These are phyloP conservation scores for Friedmanniomyces simplex DNA, from an alignment of 495 filamentous ascomycete species.

Conservation along the genomic window DNA sequence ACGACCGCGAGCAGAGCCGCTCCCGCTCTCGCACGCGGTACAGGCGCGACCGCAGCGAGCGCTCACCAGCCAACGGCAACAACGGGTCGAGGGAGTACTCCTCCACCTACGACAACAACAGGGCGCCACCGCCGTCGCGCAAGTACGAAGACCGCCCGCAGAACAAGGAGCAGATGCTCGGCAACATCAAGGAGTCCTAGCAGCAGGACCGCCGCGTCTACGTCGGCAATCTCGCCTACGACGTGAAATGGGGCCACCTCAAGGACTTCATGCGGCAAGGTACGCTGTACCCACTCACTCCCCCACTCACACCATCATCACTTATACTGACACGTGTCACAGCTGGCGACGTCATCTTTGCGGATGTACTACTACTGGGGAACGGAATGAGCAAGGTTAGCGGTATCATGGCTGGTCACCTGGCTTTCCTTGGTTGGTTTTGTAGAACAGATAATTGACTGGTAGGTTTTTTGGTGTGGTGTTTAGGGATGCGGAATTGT, in stretches of 20 bases:
- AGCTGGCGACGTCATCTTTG: constrained; percentile 99
- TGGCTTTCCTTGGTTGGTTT: constrained; percentile 49
- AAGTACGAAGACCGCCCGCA: constrained; percentile 72
- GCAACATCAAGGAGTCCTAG: constrained; percentile 79
- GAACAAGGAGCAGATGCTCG: constrained; percentile 93
- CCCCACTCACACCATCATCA: not conserved
- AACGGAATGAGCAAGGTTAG: constrained; percentile 99
- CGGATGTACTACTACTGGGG: constrained; percentile 98
- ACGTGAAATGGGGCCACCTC: constrained; percentile 99
- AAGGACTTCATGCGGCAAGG: constrained; percentile 99
- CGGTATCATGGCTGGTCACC: constrained; percentile 80
- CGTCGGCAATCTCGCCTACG: constrained; percentile 96
- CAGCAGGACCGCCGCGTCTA: constrained; percentile 99
- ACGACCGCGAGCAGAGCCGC: constrained; percentile 74
- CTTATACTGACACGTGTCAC: constrained; percentile 20
- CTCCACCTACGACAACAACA: constrained; percentile 48
- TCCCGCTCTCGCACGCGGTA: constrained; percentile 81
- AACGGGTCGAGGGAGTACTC: constrained; percentile 58
- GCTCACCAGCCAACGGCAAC: constrained; percentile 49
- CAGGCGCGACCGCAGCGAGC: constrained; percentile 57
- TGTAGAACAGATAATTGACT: constrained; percentile 99
- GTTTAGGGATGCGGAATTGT: constrained; percentile 99
- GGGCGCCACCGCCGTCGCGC: constrained; percentile 46
- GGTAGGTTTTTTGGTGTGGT: constrained; percentile 79
- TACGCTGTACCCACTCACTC: constrained; percentile 37